Conservation (phyloP, 2,329 filamentous ascomycete species). For the Phyllosticta citribraziliensis region DNA sequence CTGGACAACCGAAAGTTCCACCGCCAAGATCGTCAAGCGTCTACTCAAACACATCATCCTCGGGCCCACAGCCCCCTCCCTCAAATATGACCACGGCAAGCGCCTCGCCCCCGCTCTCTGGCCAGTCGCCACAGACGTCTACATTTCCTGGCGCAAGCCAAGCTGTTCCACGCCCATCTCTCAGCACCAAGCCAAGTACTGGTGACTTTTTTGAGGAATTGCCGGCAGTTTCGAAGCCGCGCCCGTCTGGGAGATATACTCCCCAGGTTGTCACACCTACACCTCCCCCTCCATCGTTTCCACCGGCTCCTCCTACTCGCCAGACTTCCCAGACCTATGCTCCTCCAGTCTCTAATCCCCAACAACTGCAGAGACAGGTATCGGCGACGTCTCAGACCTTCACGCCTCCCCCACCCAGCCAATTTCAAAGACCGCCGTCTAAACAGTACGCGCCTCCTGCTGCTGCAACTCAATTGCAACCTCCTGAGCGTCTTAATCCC, state of each 20-base stretch:
- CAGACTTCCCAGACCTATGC: conserved; percentile 4
- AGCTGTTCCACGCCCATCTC: conserved; percentile 14
- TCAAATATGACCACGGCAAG: conserved; percentile 25
- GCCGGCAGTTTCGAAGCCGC: conserved; percentile 34
- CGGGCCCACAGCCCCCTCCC: conserved; percentile 17
- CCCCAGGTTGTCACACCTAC: conserved; percentile 21
- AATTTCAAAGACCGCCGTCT: background rate
- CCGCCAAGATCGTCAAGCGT: conserved; percentile 56
- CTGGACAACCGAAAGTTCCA: conserved; percentile 35
- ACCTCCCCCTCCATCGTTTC: conserved; percentile 14
- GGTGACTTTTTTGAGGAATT: conserved; percentile 41
- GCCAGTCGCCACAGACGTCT: conserved; percentile 25
- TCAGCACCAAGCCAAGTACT: conserved; percentile 20
- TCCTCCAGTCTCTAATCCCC: conserved; percentile 13
- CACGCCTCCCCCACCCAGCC: background rate
- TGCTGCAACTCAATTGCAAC: conserved; percentile 23
- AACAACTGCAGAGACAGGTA: background rate
- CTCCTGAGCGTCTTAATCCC: conserved; percentile 32
- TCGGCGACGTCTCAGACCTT: conserved; percentile 1
- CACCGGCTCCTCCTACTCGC: background rate
- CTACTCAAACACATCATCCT: conserved; percentile 21
- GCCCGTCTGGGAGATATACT: conserved; percentile 28
- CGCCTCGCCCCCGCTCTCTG: conserved; percentile 32
- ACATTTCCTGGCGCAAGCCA: conserved; percentile 4
- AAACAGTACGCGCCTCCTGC: conserved; percentile 3